A percentile compares a stretch with the other conserved stretches of the same genome.
phyloP scores from a whole-genome alignment of 2,329 filamentous ascomycete genomes.

The Tolypocladium nubicola region DNA sequence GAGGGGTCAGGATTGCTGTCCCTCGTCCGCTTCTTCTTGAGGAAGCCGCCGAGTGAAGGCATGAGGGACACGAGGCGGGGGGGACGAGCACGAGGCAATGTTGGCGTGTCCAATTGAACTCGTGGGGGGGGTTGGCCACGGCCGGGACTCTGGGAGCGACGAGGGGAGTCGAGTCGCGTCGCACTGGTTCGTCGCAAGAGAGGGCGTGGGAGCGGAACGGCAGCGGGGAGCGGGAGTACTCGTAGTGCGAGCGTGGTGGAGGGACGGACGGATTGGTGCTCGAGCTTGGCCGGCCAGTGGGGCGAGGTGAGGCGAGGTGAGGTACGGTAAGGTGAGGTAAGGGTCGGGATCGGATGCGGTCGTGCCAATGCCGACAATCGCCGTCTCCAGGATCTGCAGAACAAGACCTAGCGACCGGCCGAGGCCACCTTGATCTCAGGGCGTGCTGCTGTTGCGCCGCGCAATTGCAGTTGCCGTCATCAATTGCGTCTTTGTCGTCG shows the following conservation, averaged over 20 bases:
- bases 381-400: neutral
- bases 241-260: neutral
- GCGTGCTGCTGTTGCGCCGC: neutral
- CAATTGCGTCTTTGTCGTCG: neutral
- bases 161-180: neutral
- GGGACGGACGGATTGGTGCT: slow-evolving; percentile 1
- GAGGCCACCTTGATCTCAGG: neutral
- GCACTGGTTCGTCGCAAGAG: neutral
- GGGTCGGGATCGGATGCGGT: neutral
- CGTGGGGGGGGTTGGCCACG: neutral
- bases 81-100: neutral
- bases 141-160: neutral
- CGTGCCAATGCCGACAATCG: neutral
- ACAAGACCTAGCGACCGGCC: no score
- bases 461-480: neutral
- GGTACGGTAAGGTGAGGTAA: neutral
- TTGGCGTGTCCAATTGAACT: slow-evolving; percentile 1
- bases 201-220: neutral
- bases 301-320: neutral
- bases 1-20: slow-evolving; percentile 67
- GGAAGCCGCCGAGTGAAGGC: slow-evolving; percentile 89
- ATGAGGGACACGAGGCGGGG: slow-evolving; percentile 35
- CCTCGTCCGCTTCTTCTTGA: slow-evolving; percentile 98
- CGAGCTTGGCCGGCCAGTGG: neutral
- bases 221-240: neutral